Base-by-base conservation (phyloP, 345 rosid species). In the Salix udensis region DNA sequence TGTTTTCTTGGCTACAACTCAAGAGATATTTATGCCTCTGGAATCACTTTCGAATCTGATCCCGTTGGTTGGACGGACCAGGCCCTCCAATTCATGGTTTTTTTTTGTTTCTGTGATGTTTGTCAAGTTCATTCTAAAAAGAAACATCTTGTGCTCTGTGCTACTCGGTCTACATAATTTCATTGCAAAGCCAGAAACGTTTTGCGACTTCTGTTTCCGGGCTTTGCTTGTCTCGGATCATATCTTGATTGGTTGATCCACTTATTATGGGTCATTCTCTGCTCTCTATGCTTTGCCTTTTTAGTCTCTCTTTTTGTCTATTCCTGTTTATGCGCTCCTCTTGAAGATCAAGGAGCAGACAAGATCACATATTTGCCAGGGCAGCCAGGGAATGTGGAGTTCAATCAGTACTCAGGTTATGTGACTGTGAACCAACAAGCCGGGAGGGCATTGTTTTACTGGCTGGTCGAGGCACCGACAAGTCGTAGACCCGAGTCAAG, bases 371-470 rank as follows among this genome's bases (percentile, higher is more conserved):
- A 67, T 44, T 84, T 96, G 68, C 99, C 98, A 4, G 98, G 98
- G 7, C 92, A 96, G 80, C 98, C 97, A 5, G 42, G 30, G 70
- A 84, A 88, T 75, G 97, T 89, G 24, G 76, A 75, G 18, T 92
- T 96, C 82, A 81, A 89, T 30, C 99, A 92, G 72, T 92, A 87
- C 82, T 89, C 98, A 10, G 98, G 98, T 36, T 95, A 91, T 82
- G 88, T 95, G 52, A 89, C 92, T 2, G 98, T 90, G 72, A 87
- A 93, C 78, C 85, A 86, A 81, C 82, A 88, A 84, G 93, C 97
- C 18, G 98, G 97, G 39, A 84, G 98, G 85, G 94, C 96, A 36
- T 87, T 94, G 77, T 95, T 95, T 82, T 93, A 93, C 88, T 93
- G 98, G 98, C 80, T 95, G 77, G 85, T 87, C 40, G 98, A 93